phyloP scores from a whole-genome alignment of 805 yeast species.

The Sporopachydermia quercuum region DNA sequence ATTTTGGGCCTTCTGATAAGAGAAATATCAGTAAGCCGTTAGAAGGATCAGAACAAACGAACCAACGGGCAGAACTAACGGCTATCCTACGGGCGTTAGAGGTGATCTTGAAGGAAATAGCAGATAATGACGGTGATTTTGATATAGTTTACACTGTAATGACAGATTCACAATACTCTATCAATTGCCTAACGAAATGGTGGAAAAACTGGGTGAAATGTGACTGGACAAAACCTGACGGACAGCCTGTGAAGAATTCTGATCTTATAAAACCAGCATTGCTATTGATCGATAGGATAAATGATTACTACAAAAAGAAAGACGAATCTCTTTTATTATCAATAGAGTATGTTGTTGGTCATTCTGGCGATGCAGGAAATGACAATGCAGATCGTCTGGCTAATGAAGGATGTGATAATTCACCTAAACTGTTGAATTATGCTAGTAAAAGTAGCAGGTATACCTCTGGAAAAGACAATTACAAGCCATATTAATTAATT shows the following conservation, averaged over 20 bases:
- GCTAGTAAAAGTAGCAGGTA: not conserved
- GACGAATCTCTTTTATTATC: conserved; percentile 19
- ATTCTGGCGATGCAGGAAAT: conserved; percentile 55
- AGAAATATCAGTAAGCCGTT: conserved; percentile 44
- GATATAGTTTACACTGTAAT: conserved; percentile 17
- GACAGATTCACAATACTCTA: conserved; percentile 63
- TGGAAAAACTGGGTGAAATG: conserved; percentile 37
- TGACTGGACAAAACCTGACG: conserved; percentile 34
- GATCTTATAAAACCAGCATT: conserved; percentile 30
- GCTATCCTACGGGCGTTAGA: conserved; percentile 49
- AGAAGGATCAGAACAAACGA: conserved; percentile 39
- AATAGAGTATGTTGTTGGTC: conserved; percentile 58
- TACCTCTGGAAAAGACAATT: too few relatives aligned
- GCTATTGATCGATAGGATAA: conserved; percentile 20
- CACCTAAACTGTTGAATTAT: not conserved
- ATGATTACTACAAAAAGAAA: conserved; percentile 19
- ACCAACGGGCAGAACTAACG: conserved; percentile 65
- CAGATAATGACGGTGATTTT: conserved; percentile 10
- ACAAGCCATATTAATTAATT: too few relatives aligned
- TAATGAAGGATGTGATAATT: conserved; percentile 36
- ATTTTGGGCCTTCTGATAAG: conserved; percentile 38
- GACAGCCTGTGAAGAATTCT: conserved; percentile 32
- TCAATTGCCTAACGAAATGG: conserved; percentile 44
- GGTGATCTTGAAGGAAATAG: conserved; percentile 21
- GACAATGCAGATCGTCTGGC: conserved; percentile 69